Base-by-base conservation (phyloP, 2,329 filamentous ascomycete genomes). In the Fusarium albosuccineum region DNA sequence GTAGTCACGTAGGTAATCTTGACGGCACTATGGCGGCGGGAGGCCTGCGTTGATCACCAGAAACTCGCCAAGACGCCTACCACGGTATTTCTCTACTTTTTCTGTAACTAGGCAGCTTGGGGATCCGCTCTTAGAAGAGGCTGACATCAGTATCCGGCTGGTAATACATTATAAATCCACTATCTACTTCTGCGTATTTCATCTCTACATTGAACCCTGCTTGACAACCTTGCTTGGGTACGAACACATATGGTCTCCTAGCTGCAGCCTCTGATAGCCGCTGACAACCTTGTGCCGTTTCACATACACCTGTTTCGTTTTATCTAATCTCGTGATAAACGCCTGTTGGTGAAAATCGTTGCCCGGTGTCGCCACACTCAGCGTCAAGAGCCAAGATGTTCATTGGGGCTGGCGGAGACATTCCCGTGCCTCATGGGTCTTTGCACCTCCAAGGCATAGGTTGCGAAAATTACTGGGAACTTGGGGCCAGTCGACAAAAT, bases 221-320 rank as follows among this genome's bases (percentile, higher is more conserved):
- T 50, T 29, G n/a, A 37, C 33, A 11, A 34, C 33, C 36, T 39
- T 11, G 9, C 9, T 9, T 29, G n/a, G 5, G n/a, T 39, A 51
- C 22, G 10, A n/a, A 50, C 40, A 41, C 16, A 42, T 41, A 16
- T 30, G 17, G 14, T 22, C 46, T 36, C 14, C n/a, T 37, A 22
- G 30, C 34, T 30, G 22, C 30, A 16, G 26, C 26, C 36, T 17
- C 13, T n/a, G 39, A 55, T 57, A 62, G 27, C 30, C 41, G 27
- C 11, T n/a, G 22, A 44, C 34, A 22, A 34, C n/a, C 36, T 22
- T 26, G 50, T 9, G 22, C 17, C 49, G 42, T 52, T 59, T 54
- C 55, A 62, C 42, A 30, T 50, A 54, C 39, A 39, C 54, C 48
- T 50, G 41, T 52, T 54, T 52, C 44, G 42, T 40, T 13, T 50